These are phyloP conservation scores for Dispira parvispora DNA, from an alignment of 192 early-diverging fungal species.

Conservation along the genomic window DNA sequence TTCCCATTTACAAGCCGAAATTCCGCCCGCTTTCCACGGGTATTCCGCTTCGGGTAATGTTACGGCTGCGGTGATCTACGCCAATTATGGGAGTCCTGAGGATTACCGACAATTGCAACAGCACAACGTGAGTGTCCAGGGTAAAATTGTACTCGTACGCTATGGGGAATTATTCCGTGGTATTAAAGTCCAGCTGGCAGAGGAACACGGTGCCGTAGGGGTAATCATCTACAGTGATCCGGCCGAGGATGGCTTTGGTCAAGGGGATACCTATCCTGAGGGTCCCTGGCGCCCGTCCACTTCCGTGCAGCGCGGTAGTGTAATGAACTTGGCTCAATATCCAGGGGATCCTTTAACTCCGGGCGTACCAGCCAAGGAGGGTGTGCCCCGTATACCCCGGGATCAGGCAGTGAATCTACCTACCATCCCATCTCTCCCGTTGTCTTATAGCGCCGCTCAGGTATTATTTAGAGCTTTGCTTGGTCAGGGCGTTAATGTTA, in stretches of 20 bases:
- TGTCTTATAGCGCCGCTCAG: slow-evolving; percentile 39
- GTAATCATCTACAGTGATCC: slow-evolving; percentile 47
- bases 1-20: slow-evolving; percentile 29
- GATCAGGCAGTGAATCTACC: slow-evolving; percentile 29
- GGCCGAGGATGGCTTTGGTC: slow-evolving; percentile 35
- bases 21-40: slow-evolving; percentile 40
- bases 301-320: slow-evolving; percentile 36
- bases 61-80: slow-evolving; percentile 41
- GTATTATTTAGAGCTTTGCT: slow-evolving; percentile 34
- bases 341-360: slow-evolving; percentile 48
- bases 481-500: slow-evolving; percentile 22
- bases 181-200: slow-evolving; percentile 34
- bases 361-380: slow-evolving; percentile 29
- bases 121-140: slow-evolving; percentile 23
- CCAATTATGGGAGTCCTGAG: slow-evolving; percentile 35
- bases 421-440: slow-evolving; percentile 40
- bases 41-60: slow-evolving; percentile 38
- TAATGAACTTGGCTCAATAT: slow-evolving; percentile 23
- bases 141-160: slow-evolving; percentile 35
- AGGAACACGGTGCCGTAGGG: slow-evolving; percentile 32
- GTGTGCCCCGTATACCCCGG: slow-evolving; percentile 32
- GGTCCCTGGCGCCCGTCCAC: slow-evolving; percentile 41
- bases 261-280: slow-evolving; percentile 31
- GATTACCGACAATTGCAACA: slow-evolving; percentile 30
- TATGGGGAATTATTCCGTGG: slow-evolving; percentile 32